Evolutionary conservation across 2,329 filamentous ascomycete genomes (phyloP), one percentile per base, ranked within the genome.

Genomic region (Aspergillus felis): DNA sequence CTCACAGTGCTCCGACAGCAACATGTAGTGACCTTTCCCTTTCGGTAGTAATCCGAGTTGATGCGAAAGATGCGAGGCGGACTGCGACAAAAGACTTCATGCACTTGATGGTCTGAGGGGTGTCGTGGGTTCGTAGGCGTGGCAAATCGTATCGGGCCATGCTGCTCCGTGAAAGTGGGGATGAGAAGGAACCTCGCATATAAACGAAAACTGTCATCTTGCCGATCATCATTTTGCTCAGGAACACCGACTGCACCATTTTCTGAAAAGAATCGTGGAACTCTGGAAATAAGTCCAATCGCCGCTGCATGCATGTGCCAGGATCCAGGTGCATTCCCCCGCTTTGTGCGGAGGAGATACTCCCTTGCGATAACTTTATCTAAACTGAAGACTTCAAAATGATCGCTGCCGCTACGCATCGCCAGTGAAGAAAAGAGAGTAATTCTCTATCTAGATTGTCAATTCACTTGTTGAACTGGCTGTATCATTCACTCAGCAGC

Each of bases 1-100:
- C 58, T 62, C 60, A 69, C 66, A 61, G 67, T 68, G 62, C 64
- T 68, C 67, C 67, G 66, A 66, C 28, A 51, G 22, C 42, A 27
- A 61, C 10, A 28, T 46, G 32, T 38, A 17, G 32, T 17, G 14
- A 17, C 32, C 5, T 38, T 38, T 38, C 14, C 32, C 6, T 17
- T 17, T 38, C 14, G 32, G 32, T 38, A 38, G 14, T 24, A 12
- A 44, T n/a, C 53, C 29, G 53, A 22, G 28, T 50, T 54, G 32
- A 52, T 29, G 17, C 51, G 47, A 29, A 17, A 20, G 29, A 32
- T 25, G 28, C 17, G 7, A 49, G 35, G 25, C 29, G 17, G 44
- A 50, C 38, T 46, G 27, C 7, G 53, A 28, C 35, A 50, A 41
- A n/a, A n/a, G 35, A 22, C 32, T 38, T 38, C 14, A 38, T 7